Evolutionary conservation across 148 eudicot species (phyloP).

Genomic region (Linanthus parryae): DNA sequence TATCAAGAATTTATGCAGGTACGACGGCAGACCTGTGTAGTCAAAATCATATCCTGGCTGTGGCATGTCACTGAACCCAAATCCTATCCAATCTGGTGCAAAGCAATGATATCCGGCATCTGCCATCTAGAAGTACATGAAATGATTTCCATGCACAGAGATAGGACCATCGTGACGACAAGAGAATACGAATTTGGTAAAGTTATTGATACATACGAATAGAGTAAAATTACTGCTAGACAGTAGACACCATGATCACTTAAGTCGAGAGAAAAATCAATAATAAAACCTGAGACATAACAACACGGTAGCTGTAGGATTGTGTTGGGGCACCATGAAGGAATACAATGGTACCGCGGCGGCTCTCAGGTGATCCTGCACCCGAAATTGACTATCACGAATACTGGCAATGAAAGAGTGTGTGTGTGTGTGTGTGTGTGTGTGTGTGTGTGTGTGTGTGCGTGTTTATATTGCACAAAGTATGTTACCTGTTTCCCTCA

Average conservation of each 20-base stretch:
- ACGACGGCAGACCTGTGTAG: slow-evolving; percentile 66
- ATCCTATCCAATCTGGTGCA: slow-evolving; percentile 99
- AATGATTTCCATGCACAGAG: slow-evolving; percentile 5
- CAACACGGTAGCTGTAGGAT: slow-evolving; percentile 89
- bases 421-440: too few species aligned
- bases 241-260: neutral
- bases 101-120: slow-evolving; percentile 90
- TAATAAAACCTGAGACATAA: slow-evolving; percentile 83
- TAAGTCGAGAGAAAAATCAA: too few species aligned
- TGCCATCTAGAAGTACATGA: slow-evolving; percentile 49
- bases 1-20: too few species aligned
- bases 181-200: too few species aligned
- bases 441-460: too few species aligned
- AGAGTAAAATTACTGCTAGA: neutral
- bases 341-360: slow-evolving; percentile 79
- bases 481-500: slow-evolving; percentile 99
- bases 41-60: slow-evolving; percentile 91
- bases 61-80: slow-evolving; percentile 98
- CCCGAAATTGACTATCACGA: neutral
- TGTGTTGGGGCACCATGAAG: slow-evolving; percentile 99
- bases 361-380: slow-evolving; percentile 67
- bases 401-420: neutral
- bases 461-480: too few species aligned
- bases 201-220: too few species aligned
- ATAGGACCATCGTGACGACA: too few species aligned